A percentile compares a stretch with the other conserved stretches of the same genome.
These are phyloP conservation scores for Cardamine resedifolia DNA, from an alignment of 345 rosid genomes.

Conservation along the genomic window DNA sequence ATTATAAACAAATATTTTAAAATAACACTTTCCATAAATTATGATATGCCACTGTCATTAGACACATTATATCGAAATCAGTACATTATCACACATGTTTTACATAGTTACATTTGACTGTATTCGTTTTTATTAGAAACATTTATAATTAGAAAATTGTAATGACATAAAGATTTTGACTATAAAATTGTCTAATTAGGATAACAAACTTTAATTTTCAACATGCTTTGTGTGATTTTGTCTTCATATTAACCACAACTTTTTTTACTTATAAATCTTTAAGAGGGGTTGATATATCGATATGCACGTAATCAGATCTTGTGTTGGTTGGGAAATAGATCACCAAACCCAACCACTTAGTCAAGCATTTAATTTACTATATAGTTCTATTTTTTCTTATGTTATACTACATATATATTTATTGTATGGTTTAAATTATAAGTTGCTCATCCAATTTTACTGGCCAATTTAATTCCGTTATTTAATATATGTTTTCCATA, in stretches of 20 bases:
- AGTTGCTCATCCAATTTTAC: constrained; percentile 36
- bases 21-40: neutral
- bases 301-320: constrained; percentile 36
- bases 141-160: neutral
- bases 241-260: neutral
- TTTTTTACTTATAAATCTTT: constrained; percentile 4
- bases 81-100: too few species aligned
- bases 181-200: neutral
- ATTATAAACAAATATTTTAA: neutral
- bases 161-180: neutral
- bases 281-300: constrained; percentile 26
- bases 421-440: constrained; percentile 18
- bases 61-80: too few species aligned
- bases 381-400: neutral
- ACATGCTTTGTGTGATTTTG: neutral
- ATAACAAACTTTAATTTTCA: neutral
- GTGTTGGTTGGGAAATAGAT: constrained; percentile 43
- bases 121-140: too few species aligned
- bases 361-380: constrained; percentile 24
- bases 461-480: constrained; percentile 30
- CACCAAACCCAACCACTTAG: constrained; percentile 45
- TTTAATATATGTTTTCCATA: constrained; percentile 18
- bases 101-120: too few species aligned
- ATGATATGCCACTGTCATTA: neutral
- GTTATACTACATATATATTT: neutral